These are phyloP conservation scores for Populus hybrid DNA, from an alignment of 441 rosid species.

Conservation along the genomic window DNA sequence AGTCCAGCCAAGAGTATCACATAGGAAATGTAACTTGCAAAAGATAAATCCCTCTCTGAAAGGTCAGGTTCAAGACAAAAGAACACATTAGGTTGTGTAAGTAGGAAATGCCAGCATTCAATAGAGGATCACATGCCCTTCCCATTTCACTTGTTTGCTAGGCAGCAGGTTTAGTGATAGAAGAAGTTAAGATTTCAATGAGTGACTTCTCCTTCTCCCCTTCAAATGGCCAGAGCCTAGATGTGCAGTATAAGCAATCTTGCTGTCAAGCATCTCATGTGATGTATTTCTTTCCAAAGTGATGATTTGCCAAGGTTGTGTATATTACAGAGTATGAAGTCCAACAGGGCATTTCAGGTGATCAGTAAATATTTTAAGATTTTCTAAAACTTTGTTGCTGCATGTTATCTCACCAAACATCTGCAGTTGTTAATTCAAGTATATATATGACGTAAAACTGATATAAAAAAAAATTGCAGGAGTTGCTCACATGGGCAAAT, in stretches of 20 bases:
- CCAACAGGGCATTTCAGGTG: too few relatives aligned
- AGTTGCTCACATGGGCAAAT: slow-evolving; percentile 69
- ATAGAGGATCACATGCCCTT: too few relatives aligned
- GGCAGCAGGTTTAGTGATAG: too few relatives aligned
- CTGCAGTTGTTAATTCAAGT: not conserved
- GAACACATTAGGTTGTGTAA: not conserved
- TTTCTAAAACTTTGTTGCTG: not conserved
- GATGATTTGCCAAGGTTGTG: too few relatives aligned
- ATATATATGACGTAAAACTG: not conserved
- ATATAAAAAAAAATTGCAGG: not conserved
- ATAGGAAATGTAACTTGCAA: not conserved
- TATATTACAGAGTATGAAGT: too few relatives aligned
- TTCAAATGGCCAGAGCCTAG: too few relatives aligned
- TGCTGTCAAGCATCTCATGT: too few relatives aligned
- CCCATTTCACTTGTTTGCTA: too few relatives aligned
- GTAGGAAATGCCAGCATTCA: not conserved
- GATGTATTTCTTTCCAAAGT: too few relatives aligned
- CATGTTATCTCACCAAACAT: not conserved
- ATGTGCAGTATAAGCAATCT: too few relatives aligned
- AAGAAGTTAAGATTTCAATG: too few relatives aligned
- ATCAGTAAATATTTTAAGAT: not conserved
- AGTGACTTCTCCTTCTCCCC: too few relatives aligned
- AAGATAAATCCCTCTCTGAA: not conserved
- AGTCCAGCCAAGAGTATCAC: not conserved
- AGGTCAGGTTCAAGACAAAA: not conserved